These are phyloP conservation scores for Parmelia sp. DNA, from an alignment of 495 filamentous ascomycete species.

Conservation along the genomic window DNA sequence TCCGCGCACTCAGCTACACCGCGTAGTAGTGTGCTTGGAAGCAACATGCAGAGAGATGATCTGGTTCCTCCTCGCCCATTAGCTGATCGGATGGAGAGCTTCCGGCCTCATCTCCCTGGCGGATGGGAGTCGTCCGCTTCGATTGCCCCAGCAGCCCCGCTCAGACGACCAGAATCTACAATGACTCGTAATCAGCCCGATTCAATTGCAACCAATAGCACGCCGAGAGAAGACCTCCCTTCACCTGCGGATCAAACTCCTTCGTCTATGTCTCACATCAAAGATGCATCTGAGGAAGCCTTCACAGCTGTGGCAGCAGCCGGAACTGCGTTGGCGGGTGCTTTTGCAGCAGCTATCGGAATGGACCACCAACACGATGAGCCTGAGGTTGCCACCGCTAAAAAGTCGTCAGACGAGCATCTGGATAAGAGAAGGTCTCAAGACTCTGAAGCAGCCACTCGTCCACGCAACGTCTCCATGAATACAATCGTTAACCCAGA, in stretches of 20 bases:
- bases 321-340: constrained; percentile 24
- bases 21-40: constrained; percentile 15
- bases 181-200: not conserved
- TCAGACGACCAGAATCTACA: constrained; percentile 2
- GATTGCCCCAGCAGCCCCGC: constrained; percentile 29
- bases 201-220: not conserved
- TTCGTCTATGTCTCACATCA: constrained; percentile 13
- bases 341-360: constrained; percentile 22
- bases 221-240: not conserved
- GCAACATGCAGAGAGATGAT: constrained; percentile 18
- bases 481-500: constrained; percentile 18
- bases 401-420: not conserved
- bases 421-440: not conserved
- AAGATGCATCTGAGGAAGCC: constrained; percentile 18
- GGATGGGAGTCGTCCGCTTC: constrained; percentile 58
- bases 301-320: constrained; percentile 26
- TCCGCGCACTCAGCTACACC: constrained; percentile 31
- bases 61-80: constrained; percentile 28
- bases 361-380: constrained; percentile 16
- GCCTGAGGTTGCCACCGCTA: not conserved
- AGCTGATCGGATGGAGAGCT: constrained; percentile 34
- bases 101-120: constrained; percentile 57
- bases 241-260: not conserved
- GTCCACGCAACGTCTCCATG: not conserved
- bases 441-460: not conserved